These are phyloP conservation scores for Cutaneotrichosporon daszewskae DNA, from an alignment of 1,284 basidiomycete genomes.

Conservation along the genomic window DNA sequence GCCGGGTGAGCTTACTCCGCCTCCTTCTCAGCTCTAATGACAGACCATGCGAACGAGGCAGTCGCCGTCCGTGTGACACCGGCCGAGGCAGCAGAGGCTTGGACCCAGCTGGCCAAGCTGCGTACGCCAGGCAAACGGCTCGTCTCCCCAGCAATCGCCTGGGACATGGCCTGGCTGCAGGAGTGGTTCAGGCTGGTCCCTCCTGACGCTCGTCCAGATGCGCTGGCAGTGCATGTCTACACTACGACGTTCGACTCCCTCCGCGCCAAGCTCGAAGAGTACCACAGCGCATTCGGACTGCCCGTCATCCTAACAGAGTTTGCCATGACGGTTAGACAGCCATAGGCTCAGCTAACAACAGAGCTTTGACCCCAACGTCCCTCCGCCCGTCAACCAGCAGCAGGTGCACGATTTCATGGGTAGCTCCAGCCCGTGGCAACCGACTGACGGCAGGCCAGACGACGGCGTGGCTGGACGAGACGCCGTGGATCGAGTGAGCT, in stretches of 20 bases:
- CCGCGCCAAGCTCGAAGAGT: slow-evolving; percentile 23
- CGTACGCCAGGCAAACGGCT: slow-evolving; percentile 25
- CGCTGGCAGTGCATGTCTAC: slow-evolving; percentile 40
- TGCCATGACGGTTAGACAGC: slow-evolving; percentile 32
- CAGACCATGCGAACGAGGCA: background rate
- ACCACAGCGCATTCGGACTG: slow-evolving; percentile 20
- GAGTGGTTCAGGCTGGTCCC: slow-evolving; percentile 25
- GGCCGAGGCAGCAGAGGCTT: background rate
- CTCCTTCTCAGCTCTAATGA: background rate
- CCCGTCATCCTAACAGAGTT: slow-evolving; percentile 42
- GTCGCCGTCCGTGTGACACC: slow-evolving; percentile 19
- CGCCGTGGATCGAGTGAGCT: slow-evolving; percentile 22
- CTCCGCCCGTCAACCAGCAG: slow-evolving; percentile 29
- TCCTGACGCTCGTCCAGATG: slow-evolving; percentile 23
- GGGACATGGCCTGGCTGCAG: slow-evolving; percentile 32
- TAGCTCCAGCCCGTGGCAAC: background rate
- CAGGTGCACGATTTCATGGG: slow-evolving; percentile 45
- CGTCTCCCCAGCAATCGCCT: slow-evolving; percentile 36
- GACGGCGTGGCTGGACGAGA: slow-evolving; percentile 32
- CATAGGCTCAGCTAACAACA: slow-evolving; percentile 4
- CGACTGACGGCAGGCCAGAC: slow-evolving; percentile 10
- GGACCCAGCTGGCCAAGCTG: slow-evolving; percentile 28
- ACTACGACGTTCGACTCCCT: slow-evolving; percentile 42
- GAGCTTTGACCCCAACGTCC: slow-evolving; percentile 37
- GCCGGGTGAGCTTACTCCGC: slow-evolving; percentile 27